Conservation (phyloP, 441 rosid species). For the Flueggea neowawraea region DNA sequence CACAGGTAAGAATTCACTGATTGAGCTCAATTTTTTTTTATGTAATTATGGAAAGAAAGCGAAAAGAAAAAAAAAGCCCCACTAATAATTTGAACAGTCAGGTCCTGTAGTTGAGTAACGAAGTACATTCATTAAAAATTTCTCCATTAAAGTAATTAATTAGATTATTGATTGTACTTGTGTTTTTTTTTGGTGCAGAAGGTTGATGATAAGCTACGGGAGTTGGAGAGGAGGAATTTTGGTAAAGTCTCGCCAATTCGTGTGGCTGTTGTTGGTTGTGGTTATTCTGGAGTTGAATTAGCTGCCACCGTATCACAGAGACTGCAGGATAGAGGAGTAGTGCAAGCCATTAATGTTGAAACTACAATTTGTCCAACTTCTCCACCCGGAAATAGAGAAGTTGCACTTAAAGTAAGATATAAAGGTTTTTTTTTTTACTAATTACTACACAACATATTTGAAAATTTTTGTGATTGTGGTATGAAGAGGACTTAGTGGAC, state of each 20-base stretch:
- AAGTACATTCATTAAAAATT: too few relatives aligned
- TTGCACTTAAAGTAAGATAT: constrained; percentile 69
- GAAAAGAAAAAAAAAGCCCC: too few relatives aligned
- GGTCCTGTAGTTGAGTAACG: too few relatives aligned
- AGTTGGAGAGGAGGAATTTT: constrained; percentile 71
- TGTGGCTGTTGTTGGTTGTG: constrained; percentile 92
- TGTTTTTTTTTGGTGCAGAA: constrained; percentile 46
- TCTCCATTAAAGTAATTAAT: too few relatives aligned
- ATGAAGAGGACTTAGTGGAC: too few relatives aligned
- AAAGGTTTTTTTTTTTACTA: background rate
- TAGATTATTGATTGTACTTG: background rate
- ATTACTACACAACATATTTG: too few relatives aligned
- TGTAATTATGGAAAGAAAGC: too few relatives aligned
- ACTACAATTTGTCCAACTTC: constrained; percentile 78
- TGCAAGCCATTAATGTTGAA: constrained; percentile 76
- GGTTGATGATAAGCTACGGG: constrained; percentile 55
- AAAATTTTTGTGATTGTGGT: too few relatives aligned
- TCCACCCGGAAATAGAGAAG: constrained; percentile 86
- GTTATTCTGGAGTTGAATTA: constrained; percentile 91
- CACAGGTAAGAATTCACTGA: constrained; percentile 56
- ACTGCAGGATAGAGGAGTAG: constrained; percentile 72
- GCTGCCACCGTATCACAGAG: constrained; percentile 95
- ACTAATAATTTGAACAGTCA: too few relatives aligned
- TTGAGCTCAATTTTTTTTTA: background rate
- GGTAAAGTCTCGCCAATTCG: constrained; percentile 46